Percentiles rank a stretch among this genome's conserved stretches.
Evolutionary conservation across 352 stramenopile genomes (phyloP).

Genomic region (Globisporangium parvum): DNA sequence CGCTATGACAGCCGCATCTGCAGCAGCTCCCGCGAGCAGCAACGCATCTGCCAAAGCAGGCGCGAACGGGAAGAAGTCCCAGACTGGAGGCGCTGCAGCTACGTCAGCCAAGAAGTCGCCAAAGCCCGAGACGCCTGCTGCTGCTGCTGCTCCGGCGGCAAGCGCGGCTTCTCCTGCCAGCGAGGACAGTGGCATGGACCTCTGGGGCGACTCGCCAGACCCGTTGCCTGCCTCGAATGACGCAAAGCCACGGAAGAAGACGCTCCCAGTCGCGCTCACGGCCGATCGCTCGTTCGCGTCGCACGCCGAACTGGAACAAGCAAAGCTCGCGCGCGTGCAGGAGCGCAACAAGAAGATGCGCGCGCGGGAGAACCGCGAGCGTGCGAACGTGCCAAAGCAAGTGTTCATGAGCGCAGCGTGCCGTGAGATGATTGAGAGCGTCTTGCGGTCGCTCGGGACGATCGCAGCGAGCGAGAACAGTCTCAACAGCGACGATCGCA

Average conservation of each 20-base stretch:
- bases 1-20: constrained; percentile 20
- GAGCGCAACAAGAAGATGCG: constrained; percentile 76
- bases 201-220: constrained; percentile 27
- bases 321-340: constrained; percentile 39
- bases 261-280: constrained; percentile 33
- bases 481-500: constrained; percentile 5
- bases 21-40: neutral
- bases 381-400: constrained; percentile 83
- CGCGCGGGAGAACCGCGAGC: constrained; percentile 87
- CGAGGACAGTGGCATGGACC: constrained; percentile 23
- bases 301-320: constrained; percentile 59
- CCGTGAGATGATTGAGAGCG: constrained; percentile 81
- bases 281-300: constrained; percentile 75
- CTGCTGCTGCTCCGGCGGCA: neutral
- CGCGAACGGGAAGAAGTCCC: too few relatives aligned
- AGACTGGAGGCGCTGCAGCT: too few relatives aligned
- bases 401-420: constrained; percentile 91
- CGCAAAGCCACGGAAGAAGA: constrained; percentile 9
- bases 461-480: constrained; percentile 13
- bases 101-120: neutral
- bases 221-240: neutral
- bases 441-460: constrained; percentile 51
- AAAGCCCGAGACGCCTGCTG: neutral
- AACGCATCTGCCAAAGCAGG: neutral
- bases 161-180: neutral